Evolutionary conservation across 2,329 filamentous ascomycete genomes (phyloP).

Genomic region (Cytospora schulzeri): DNA sequence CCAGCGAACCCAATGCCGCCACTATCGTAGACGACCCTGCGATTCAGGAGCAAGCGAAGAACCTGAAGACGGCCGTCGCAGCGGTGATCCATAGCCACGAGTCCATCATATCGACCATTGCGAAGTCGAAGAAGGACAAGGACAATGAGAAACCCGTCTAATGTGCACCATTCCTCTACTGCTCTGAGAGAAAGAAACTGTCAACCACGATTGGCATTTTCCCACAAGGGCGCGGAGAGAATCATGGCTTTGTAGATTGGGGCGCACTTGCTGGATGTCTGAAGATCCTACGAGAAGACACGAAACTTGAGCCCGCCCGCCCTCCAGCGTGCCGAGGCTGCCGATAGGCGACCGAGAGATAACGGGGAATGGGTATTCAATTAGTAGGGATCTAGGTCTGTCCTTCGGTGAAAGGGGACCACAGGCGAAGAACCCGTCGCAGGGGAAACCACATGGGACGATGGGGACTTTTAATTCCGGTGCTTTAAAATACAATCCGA

Average conservation of each 20-base stretch:
- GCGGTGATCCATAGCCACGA: constrained; percentile 27
- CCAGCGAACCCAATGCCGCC: constrained; percentile 21
- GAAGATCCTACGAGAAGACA: neutral
- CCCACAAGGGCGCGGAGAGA: neutral
- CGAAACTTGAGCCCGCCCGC: neutral
- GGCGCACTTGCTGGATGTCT: neutral
- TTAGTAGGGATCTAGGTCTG: neutral
- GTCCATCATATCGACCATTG: constrained; percentile 26
- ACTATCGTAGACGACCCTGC: constrained; percentile 25
- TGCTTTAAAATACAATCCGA: neutral
- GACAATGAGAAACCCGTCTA: constrained; percentile 23
- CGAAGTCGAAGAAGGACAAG: constrained; percentile 26
- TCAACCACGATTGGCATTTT: neutral
- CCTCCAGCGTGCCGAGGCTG: neutral
- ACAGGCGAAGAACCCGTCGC: neutral
- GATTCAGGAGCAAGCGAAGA: constrained; percentile 26
- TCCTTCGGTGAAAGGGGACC: neutral
- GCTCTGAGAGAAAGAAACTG: neutral
- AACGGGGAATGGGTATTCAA: neutral
- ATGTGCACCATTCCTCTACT: neutral
- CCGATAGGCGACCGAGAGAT: neutral
- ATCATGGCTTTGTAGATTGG: neutral
- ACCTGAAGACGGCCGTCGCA: constrained; percentile 25
- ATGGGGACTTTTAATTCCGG: neutral
- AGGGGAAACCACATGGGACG: neutral